Evolutionary conservation across 768 basidiomycete species (phyloP), one percentile per base, ranked within the genome.

Genomic region (Kwoniella sp.): DNA sequence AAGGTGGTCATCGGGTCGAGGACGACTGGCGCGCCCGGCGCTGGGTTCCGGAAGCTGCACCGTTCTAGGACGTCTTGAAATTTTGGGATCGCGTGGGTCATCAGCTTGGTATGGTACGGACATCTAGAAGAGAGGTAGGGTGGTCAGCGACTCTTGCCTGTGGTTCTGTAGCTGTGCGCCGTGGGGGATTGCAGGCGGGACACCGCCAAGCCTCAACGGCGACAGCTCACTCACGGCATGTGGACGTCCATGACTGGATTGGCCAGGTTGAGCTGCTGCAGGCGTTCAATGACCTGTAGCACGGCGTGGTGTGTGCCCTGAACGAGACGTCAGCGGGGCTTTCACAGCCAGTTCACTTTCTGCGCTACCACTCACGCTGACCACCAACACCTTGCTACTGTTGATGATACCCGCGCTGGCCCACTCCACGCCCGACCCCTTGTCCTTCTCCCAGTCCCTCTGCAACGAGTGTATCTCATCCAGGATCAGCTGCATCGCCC

Each of bases 181-280:
- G n/a, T n/a, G n/a, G n/a, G n/a, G n/a, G n/a, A n/a, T n/a, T n/a
- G n/a, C n/a, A n/a, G n/a, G n/a, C n/a, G n/a, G n/a, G n/a, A n/a
- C n/a, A n/a, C n/a, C n/a, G n/a, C n/a, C n/a, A n/a, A n/a, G n/a
- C n/a, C n/a, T n/a, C n/a, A n/a, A 7, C 34, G 34, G 15, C 15
- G 9, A 10, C 26, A 12, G 20, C 19, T 11, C 19, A 68, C 70
- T 44, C 56, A 73, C 70, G 69, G 69, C 64, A 70, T 69, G 22
- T 40, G 50, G 10, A 73, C 63, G 39, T 73, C 71, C 63, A 73
- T 70, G 2, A 73, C 71, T 12, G 69, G 69, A 56, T 65, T 73
- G 2, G 71, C 71, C 14, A 73, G 52, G 29, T 62, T 61, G 0
- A 66, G 50, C 2, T 56, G 52, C 28, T 68, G 59, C 28, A 70